Percentiles rank a stretch among this genome's conserved stretches.
phyloP scores from a whole-genome alignment of 768 basidiomycete species.

The Pisolithus tinctorius region DNA sequence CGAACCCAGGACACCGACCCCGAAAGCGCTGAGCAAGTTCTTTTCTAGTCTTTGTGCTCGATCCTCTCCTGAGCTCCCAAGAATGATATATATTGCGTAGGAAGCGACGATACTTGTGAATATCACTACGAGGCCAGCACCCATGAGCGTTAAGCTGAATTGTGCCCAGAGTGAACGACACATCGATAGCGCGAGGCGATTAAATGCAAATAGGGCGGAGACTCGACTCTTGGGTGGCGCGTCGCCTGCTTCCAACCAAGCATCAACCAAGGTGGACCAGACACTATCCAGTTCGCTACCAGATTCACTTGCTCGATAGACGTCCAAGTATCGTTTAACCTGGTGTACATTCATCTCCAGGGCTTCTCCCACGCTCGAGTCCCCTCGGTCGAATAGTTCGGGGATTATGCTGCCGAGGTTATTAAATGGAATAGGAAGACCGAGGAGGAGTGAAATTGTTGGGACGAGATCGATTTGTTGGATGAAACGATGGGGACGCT shows the following conservation, averaged over 20 bases:
- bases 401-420: slow-evolving; percentile 91
- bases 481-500: slow-evolving; percentile 49
- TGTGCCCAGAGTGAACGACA: slow-evolving; percentile 93
- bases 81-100: slow-evolving; percentile 47
- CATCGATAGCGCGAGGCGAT: slow-evolving; percentile 36
- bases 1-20: slow-evolving; percentile 31
- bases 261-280: slow-evolving; percentile 45
- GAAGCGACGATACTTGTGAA: slow-evolving; percentile 47
- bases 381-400: slow-evolving; percentile 69
- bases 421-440: slow-evolving; percentile 92
- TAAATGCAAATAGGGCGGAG: slow-evolving; percentile 15
- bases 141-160: slow-evolving; percentile 78
- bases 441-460: slow-evolving; percentile 80
- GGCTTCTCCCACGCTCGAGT: slow-evolving; percentile 45
- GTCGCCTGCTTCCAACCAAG: slow-evolving; percentile 35
- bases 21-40: slow-evolving; percentile 26
- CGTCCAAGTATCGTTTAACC: slow-evolving; percentile 66
- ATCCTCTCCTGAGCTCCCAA: slow-evolving; percentile 30
- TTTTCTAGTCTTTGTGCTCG: slow-evolving; percentile 39
- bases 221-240: slow-evolving; percentile 17
- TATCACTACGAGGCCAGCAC: slow-evolving; percentile 61
- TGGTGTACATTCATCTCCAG: slow-evolving; percentile 68
- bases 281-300: slow-evolving; percentile 68
- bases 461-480: slow-evolving; percentile 95
- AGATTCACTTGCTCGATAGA: slow-evolving; percentile 64